Evolutionary conservation across 2,329 filamentous ascomycete genomes (phyloP).

Genomic region (Diaporthe batatas): DNA sequence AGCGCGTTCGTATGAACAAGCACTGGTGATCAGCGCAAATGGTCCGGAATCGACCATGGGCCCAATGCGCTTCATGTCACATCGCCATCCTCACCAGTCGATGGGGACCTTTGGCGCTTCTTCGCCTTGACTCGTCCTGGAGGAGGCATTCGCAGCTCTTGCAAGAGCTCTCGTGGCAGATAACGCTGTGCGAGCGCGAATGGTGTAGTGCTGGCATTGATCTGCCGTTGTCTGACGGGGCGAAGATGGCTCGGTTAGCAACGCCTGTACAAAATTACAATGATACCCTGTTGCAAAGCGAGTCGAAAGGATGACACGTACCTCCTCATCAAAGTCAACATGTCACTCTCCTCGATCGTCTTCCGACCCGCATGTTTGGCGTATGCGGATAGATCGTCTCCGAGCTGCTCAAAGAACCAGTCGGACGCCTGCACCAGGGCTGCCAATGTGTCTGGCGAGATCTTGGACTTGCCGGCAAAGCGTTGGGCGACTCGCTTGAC

Average conservation of each 20-base stretch:
- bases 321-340: conserved; percentile 86
- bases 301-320: conserved; percentile 59
- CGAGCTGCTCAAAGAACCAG: conserved; percentile 92
- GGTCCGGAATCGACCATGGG: not conserved
- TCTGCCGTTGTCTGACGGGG: conserved; percentile 78
- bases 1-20: conserved; percentile 81
- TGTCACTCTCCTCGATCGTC: conserved; percentile 87
- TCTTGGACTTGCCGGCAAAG: conserved; percentile 77
- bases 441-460: conserved; percentile 79
- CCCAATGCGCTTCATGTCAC: conserved; percentile 51
- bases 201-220: conserved; percentile 77
- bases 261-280: conserved; percentile 14
- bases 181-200: conserved; percentile 89
- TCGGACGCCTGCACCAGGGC: conserved; percentile 85
- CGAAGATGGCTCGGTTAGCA: conserved; percentile 31
- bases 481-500: conserved; percentile 81
- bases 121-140: conserved; percentile 61
- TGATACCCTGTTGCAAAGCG: conserved; percentile 42
- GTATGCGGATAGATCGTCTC: conserved; percentile 84
- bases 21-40: conserved; percentile 68
- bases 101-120: conserved; percentile 55
- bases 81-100: conserved; percentile 58
- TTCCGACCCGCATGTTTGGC: conserved; percentile 85
- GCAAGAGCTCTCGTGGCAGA: conserved; percentile 84
- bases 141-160: conserved; percentile 81